A percentile compares a stretch with the other conserved stretches of the same genome.
These are phyloP conservation scores for Botrytis byssoidea DNA, from an alignment of 2,329 filamentous ascomycete species.

Conservation along the genomic window DNA sequence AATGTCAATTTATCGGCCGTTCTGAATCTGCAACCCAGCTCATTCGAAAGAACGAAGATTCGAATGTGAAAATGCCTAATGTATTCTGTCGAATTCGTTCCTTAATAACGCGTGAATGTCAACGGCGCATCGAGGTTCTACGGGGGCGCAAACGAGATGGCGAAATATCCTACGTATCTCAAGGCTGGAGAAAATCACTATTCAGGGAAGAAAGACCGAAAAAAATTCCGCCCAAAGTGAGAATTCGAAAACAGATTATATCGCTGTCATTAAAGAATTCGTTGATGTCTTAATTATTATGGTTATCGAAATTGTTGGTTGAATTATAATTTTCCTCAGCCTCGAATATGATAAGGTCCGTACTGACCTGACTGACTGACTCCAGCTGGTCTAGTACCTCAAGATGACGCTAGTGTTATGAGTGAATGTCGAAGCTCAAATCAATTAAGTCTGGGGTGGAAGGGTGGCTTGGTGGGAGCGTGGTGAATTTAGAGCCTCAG, in stretches of 20 bases:
- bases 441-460: neutral
- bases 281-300: neutral
- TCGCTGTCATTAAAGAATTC: neutral
- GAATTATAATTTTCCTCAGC: conserved; percentile 23
- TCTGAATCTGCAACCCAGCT: neutral
- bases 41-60: conserved; percentile 10
- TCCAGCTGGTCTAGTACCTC: neutral
- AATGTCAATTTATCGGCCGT: neutral
- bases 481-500: neutral
- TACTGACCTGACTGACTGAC: too few relatives aligned
- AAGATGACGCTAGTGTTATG: conserved; percentile 1
- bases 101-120: conserved; percentile 5
- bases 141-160: conserved; percentile 17
- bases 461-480: neutral
- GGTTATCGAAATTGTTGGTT: neutral
- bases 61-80: neutral
- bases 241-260: neutral
- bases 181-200: neutral
- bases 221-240: neutral
- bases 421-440: neutral
- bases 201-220: neutral
- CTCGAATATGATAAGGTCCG: conserved; percentile 24
- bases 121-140: conserved; percentile 29
- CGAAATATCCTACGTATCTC: conserved; percentile 9
- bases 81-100: neutral